Conservation (phyloP, 805 yeast genomes). For the Yarrowia sp. region DNA sequence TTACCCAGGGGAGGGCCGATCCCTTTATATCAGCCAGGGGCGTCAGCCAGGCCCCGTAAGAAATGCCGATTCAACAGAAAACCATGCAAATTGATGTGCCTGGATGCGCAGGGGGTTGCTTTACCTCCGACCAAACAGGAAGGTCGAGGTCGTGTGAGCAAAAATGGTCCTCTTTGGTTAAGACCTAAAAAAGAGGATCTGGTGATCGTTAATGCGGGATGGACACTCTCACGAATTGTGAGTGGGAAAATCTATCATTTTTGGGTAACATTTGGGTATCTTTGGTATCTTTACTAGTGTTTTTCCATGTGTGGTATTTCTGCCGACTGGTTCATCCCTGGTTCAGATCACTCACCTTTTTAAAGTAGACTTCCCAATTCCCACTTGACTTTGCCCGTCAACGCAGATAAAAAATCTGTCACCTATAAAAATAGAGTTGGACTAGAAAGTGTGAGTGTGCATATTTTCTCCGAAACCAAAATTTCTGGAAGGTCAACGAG, state of each 20-base stretch:
- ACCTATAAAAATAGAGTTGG: neutral
- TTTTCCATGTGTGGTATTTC: neutral
- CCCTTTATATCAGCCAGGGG: neutral
- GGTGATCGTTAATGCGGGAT: neutral
- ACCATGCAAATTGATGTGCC: neutral
- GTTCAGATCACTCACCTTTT: neutral
- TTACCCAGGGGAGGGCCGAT: neutral
- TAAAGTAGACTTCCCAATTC: neutral
- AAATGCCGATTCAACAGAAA: neutral
- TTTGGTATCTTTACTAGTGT: neutral
- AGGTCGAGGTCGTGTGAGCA: neutral
- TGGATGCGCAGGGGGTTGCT: constrained; percentile 6
- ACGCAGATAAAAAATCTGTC: neutral
- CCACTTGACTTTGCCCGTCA: neutral
- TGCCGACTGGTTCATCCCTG: too few species aligned
- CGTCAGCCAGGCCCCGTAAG: neutral
- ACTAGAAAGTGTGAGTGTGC: neutral
- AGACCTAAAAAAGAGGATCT: neutral
- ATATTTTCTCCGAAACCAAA: constrained; percentile 16
- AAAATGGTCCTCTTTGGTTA: neutral
- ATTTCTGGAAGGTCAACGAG: neutral
- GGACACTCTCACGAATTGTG: too few species aligned
- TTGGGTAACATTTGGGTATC: neutral
- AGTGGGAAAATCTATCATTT: too few species aligned
- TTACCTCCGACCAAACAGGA: neutral